Percentiles rank a stretch among this genome's conserved stretches.
These are phyloP conservation scores for Pythium insidiosum DNA, from an alignment of 352 stramenopile genomes.

Conservation along the genomic window DNA sequence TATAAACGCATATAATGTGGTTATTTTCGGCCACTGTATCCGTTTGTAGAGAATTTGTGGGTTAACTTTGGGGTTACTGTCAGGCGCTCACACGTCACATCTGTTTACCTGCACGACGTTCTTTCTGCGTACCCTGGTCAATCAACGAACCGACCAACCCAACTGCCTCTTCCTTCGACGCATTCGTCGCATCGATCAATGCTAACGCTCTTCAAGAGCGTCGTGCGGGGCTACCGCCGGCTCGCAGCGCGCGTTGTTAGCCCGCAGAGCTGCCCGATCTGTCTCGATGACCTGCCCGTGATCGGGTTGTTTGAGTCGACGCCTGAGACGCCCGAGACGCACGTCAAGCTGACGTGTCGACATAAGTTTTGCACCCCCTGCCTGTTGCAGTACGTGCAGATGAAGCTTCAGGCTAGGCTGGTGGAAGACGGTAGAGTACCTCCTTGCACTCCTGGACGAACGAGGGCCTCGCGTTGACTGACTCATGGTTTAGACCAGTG, in stretches of 20 bases:
- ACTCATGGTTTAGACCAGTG: slow-evolving; percentile 70
- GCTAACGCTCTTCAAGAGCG: slow-evolving; percentile 29
- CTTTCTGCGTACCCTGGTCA: no score
- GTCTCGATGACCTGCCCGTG: slow-evolving; percentile 44
- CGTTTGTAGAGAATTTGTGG: no score
- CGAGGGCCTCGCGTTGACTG: no score
- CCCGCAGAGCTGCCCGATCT: slow-evolving; percentile 42
- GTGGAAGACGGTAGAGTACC: slow-evolving; percentile 42
- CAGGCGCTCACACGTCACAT: no score
- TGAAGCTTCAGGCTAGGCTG: slow-evolving; percentile 49
- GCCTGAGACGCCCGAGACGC: slow-evolving; percentile 9
- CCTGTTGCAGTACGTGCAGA: slow-evolving; percentile 37
- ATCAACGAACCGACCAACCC: no score
- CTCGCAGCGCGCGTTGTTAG: slow-evolving; percentile 35
- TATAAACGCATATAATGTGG: no score
- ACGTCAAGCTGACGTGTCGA: slow-evolving; percentile 39
- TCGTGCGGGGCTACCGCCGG: slow-evolving; percentile 45
- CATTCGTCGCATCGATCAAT: no score
- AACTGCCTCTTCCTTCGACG: no score
- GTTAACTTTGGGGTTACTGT: no score
- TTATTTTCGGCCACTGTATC: no score
- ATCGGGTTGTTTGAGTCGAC: slow-evolving; percentile 20
- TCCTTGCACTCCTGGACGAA: no score
- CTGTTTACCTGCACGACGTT: no score
- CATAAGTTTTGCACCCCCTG: slow-evolving; percentile 57